A percentile compares a stretch with the other conserved stretches of the same genome.
phyloP scores from a whole-genome alignment of 2,329 filamentous ascomycete genomes.

The Pseudogymnoascus sp. region DNA sequence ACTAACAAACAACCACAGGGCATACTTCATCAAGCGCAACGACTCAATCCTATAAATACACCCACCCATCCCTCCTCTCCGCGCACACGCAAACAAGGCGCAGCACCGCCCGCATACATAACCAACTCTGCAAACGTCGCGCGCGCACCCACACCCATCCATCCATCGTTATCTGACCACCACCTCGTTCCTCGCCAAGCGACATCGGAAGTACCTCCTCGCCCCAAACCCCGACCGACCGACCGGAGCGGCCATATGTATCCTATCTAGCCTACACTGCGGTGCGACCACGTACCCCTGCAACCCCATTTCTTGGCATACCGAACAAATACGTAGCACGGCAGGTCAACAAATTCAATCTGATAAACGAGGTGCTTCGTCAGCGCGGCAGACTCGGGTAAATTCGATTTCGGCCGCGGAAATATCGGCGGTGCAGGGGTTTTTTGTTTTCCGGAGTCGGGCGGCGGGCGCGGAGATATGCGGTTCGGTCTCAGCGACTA shows the following conservation, averaged over 20 bases:
- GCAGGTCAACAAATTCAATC: too few relatives aligned
- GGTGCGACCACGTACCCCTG: neutral
- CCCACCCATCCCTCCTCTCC: neutral
- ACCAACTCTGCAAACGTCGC: too few relatives aligned
- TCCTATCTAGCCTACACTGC: too few relatives aligned
- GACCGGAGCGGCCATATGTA: neutral
- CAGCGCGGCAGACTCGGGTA: too few relatives aligned
- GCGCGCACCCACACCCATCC: too few relatives aligned
- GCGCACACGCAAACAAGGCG: neutral
- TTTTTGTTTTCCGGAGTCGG: too few relatives aligned
- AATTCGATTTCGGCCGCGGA: too few relatives aligned
- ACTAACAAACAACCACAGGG: constrained; percentile 31
- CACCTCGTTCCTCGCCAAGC: neutral
- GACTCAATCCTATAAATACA: constrained; percentile 26
- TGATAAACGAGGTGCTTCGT: neutral
- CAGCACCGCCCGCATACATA: neutral
- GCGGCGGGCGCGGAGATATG: too few relatives aligned
- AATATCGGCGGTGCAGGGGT: too few relatives aligned
- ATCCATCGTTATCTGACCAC: neutral
- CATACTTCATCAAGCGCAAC: constrained; percentile 52
- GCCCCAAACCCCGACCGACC: neutral
- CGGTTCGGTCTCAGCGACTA: too few relatives aligned
- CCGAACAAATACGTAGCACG: too few relatives aligned
- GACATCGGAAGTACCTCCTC: neutral
- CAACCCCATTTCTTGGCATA: neutral